Base-by-base conservation (phyloP, 257 asterid species). In the Nicotiana obtusifolia region DNA sequence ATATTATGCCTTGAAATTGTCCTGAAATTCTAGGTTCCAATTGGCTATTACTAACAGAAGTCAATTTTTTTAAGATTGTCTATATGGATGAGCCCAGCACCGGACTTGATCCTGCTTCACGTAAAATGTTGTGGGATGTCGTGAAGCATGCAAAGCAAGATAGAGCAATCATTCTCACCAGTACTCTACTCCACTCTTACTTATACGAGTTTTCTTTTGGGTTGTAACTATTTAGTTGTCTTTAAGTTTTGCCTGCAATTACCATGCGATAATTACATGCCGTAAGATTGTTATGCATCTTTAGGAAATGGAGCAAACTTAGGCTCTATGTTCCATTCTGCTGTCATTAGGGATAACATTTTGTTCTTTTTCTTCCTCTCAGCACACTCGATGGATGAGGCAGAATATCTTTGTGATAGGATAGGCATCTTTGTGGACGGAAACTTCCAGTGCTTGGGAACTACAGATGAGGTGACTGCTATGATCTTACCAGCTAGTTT, bases 331-430 rank as follows among this genome's bases (percentile, higher is more conserved):
- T 7, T 47, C 17, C 7, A 11, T 1, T 41, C 13, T 69, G 44
- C 59, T 41, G 59, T 71, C 20, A 41, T 71, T 0, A 41, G 59
- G 59, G 35, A 20, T 71, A 44, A 47, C 41, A 73, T 47, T 35
- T 15, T 5, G 10, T 31, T 81, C 61, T 71, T 71, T 78, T 30
- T 80, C 62, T 62, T 64, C 49, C 26, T 69, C 54, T 83, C 83
- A 83, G 86, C 86, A 59, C 86, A 83, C 77, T 83, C 83, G 31
- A 83, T 83, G 86, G 86, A 83, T 28, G 86, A 83, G 65, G 86
- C 86, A 24, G 86, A 83, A 64, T 76, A 69, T 44, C 83, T 83
- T 10, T 83, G 86, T 15, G 86, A 83, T 61, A 82, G 86, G 22
- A 66, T 83, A 57, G 86, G 86, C 17, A 83, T 83, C 30, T 83